Conservation (phyloP, 805 yeast genomes). For the Alloascoidea africana region DNA sequence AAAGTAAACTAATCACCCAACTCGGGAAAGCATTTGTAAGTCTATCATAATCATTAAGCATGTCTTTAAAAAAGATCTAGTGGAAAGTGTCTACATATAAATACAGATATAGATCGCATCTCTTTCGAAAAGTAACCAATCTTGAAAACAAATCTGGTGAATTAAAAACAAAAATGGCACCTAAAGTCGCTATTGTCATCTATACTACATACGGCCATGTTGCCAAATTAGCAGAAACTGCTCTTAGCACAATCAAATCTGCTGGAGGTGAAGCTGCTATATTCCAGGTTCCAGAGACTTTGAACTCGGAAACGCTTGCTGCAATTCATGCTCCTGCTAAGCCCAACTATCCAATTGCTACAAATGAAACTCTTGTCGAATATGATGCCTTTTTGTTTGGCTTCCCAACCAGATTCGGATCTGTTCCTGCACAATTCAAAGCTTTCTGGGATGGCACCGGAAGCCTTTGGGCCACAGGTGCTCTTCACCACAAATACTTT, state of each 20-base stretch:
- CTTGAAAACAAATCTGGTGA: too few species aligned
- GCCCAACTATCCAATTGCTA: conserved; percentile 36
- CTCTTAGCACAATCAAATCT: conserved; percentile 40
- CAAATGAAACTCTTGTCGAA: conserved; percentile 31
- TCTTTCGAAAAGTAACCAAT: too few species aligned
- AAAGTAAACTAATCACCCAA: too few species aligned
- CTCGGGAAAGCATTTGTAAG: too few species aligned
- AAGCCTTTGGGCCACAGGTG: conserved; percentile 52
- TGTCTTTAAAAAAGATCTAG: too few species aligned
- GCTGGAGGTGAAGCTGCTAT: conserved; percentile 45
- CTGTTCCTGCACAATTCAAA: conserved; percentile 50
- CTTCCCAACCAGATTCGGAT: conserved; percentile 65
- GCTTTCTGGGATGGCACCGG: conserved; percentile 56
- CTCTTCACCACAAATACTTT: conserved; percentile 47
- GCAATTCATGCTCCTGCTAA: conserved; percentile 42
- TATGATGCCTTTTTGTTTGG: conserved; percentile 67
- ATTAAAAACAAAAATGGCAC: too few species aligned
- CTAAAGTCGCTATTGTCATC: conserved; percentile 31
- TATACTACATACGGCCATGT: conserved; percentile 77
- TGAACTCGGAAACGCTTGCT: conserved; percentile 32
- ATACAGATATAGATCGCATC: too few species aligned
- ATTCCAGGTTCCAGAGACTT: conserved; percentile 52
- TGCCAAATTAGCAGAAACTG: conserved; percentile 49
- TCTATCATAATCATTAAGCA: too few species aligned
- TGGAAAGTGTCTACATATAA: too few species aligned